Conservation (phyloP, 495 filamentous ascomycete genomes). For the Trichoderma virens region DNA sequence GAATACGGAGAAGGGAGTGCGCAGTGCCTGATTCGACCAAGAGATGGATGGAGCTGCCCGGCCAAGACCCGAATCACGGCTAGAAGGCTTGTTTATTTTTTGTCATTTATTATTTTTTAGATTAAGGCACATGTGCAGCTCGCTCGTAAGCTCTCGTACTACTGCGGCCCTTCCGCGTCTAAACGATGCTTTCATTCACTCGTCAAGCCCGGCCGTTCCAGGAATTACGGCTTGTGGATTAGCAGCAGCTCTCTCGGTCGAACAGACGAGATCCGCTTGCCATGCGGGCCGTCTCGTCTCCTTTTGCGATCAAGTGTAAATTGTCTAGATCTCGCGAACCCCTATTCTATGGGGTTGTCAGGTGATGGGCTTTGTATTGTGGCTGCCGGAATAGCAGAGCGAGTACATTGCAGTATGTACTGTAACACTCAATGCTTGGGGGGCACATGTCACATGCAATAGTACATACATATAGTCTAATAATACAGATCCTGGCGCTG, state of each 20-base stretch:
- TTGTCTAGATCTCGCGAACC: background rate
- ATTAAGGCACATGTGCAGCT: background rate
- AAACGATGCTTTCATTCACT: background rate
- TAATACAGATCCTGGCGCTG: too few relatives aligned
- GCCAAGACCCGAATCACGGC: too few relatives aligned
- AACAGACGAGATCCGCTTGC: too few relatives aligned
- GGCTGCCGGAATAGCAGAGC: too few relatives aligned
- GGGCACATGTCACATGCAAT: too few relatives aligned
- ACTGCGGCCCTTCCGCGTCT: background rate
- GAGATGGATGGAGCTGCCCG: background rate
- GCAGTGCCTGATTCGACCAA: too few relatives aligned
- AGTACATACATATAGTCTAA: too few relatives aligned
- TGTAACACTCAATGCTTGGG: too few relatives aligned
- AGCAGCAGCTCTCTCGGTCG: background rate
- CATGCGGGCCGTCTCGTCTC: background rate
- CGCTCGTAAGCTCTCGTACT: background rate
- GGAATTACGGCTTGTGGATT: background rate
- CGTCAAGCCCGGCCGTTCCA: too few relatives aligned
- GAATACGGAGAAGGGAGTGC: too few relatives aligned
- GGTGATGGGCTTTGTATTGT: too few relatives aligned
- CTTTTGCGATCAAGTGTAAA: background rate
- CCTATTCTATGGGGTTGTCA: background rate
- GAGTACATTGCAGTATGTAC: too few relatives aligned
- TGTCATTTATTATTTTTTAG: background rate
- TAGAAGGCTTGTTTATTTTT: background rate